Percentiles rank a stretch among this genome's conserved stretches.
phyloP scores from a whole-genome alignment of 2,329 filamentous ascomycete genomes.

The Cryphonectria nitschkei region DNA sequence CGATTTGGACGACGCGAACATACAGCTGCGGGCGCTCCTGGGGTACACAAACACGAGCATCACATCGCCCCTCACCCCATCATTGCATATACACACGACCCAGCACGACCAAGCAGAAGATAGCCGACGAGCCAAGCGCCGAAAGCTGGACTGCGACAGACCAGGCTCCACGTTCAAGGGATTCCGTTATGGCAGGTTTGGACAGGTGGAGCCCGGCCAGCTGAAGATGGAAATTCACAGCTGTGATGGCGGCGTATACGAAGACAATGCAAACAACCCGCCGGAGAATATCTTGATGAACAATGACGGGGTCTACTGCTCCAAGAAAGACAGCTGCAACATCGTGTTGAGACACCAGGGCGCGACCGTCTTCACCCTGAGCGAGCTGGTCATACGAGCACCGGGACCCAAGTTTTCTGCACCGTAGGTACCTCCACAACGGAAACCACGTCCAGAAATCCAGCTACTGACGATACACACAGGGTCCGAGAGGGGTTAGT shows the following conservation, averaged over 20 bases:
- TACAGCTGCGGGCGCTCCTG: conserved; percentile 48
- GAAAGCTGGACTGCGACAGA: conserved; percentile 70
- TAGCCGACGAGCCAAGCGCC: conserved; percentile 64
- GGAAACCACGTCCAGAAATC: too few relatives aligned
- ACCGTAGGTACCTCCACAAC: conserved; percentile 64
- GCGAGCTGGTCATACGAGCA: conserved; percentile 86
- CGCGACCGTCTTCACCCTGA: conserved; percentile 77
- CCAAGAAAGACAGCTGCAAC: conserved; percentile 84
- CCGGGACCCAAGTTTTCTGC: conserved; percentile 81
- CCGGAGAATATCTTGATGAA: conserved; percentile 83
- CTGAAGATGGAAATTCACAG: conserved; percentile 86
- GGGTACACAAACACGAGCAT: conserved; percentile 36
- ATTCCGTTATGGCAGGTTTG: conserved; percentile 83
- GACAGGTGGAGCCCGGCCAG: conserved; percentile 81
- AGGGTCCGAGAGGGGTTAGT: conserved; percentile 91
- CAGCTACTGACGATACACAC: conserved; percentile 29
- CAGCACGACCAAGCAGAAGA: conserved; percentile 50
- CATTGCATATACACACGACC: conserved; percentile 40
- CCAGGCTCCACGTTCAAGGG: conserved; percentile 53
- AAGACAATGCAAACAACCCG: conserved; percentile 65
- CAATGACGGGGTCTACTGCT: conserved; percentile 82
- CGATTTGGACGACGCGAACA: conserved; percentile 47
- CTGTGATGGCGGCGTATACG: conserved; percentile 80
- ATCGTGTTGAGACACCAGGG: conserved; percentile 83
- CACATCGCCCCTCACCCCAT: conserved; percentile 38